Base-by-base conservation (phyloP, 2,329 filamentous ascomycete species). In the Chrysoporthe cubensis region DNA sequence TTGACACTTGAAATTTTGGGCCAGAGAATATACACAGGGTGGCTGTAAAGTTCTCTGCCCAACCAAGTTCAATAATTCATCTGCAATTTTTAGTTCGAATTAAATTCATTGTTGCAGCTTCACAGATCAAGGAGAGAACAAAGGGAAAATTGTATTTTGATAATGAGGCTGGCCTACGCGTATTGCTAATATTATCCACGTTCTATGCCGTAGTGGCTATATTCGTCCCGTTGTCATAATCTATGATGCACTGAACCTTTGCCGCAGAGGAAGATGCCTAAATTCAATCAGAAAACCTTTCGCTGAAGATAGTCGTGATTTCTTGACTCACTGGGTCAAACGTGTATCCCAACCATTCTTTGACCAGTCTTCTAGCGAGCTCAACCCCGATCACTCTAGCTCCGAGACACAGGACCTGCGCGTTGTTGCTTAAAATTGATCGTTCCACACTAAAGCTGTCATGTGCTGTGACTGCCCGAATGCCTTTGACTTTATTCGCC, bases 371-470 rank as follows among this genome's bases (percentile, higher is more conserved):
- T 74, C 92, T 86, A 54, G 93, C 93, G 48, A 96, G 80, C 81
- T 97, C 93, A 57, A 96, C 77, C 0, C 93, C 93, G 54, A 97
- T 87, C 0, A 96, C 93, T 26, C 93, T 82, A 84, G 96, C 91
- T 0, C 93, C 93, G 83, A 96, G 90, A 77, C 93, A 96, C 69
- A 96, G 80, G 43, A 96, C 92, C 80, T 97, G 93, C 2, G 92
- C 92, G 77, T 96, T 90, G 78, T 96, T 96, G 81, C 90, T 93
- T 74, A 95, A 80, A 8, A 96, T 86, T 34, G 91, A 88, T 61
- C 92, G 82, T 84, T 96, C 93, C 4, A 96, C 92, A 67, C 87
- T 90, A 82, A 95, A 97, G 72, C 89, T 90, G 77, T 96, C 93
- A 77, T 97, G 93, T 1, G 93, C 93, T 5, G 93, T 96, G 26